phyloP scores from a whole-genome alignment of 208 protist genomes.

The Wallacemonas sp. region DNA sequence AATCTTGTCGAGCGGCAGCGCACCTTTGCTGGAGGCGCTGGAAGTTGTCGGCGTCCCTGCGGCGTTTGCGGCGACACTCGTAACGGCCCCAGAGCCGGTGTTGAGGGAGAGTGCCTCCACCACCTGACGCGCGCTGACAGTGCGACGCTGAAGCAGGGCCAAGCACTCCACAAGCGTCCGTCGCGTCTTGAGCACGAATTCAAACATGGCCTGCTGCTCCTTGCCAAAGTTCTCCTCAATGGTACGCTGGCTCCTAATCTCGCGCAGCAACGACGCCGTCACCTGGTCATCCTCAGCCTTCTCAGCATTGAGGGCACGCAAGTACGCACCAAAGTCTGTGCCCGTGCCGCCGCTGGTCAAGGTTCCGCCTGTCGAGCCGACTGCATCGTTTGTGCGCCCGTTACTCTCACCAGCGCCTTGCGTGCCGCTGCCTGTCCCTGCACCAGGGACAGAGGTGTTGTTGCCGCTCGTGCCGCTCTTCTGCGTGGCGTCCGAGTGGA shows the following conservation, averaged over 20 bases:
- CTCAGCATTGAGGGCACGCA: not conserved
- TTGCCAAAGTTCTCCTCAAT: constrained; percentile 60
- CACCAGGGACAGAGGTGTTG: no score
- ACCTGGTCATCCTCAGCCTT: constrained; percentile 14
- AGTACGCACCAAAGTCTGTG: not conserved
- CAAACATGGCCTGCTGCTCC: constrained; percentile 71
- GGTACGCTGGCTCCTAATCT: constrained; percentile 26
- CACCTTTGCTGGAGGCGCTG: constrained; percentile 9
- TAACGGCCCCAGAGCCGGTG: not conserved
- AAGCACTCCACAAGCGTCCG: constrained; percentile 66
- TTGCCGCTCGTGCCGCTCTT: no score
- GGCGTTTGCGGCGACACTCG: not conserved
- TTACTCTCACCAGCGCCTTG: not conserved
- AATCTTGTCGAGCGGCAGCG: constrained; percentile 36
- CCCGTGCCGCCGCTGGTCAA: not conserved
- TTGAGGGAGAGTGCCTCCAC: constrained; percentile 56
- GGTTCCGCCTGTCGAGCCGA: no score
- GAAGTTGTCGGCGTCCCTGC: not conserved
- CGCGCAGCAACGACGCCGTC: constrained; percentile 26
- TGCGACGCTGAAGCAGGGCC: constrained; percentile 50
- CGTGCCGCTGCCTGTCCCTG: not conserved
- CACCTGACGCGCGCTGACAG: constrained; percentile 60
- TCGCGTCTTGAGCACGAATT: constrained; percentile 84
- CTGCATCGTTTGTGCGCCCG: not conserved
- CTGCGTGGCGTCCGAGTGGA: no score